Percentiles rank a stretch among this genome's conserved stretches.
Conservation (phyloP, 2,329 filamentous ascomycete species). For the Aspergillus calidoustus region DNA sequence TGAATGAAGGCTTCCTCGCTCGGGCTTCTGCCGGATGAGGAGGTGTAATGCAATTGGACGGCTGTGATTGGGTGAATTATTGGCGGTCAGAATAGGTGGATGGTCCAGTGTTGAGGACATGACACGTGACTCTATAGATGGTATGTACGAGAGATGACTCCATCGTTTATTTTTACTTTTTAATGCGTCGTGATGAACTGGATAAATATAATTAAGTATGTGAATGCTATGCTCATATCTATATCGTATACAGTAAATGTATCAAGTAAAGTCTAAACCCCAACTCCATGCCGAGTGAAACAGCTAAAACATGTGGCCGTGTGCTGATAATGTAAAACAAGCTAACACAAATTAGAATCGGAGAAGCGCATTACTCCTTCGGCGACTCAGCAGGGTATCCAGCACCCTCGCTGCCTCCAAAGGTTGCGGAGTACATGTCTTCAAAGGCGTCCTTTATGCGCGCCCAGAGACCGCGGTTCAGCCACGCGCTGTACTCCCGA, state of each 20-base stretch:
- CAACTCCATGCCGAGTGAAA: constrained; percentile 18
- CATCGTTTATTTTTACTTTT: no score
- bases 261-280: background rate
- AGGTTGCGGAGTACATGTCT: constrained; percentile 29
- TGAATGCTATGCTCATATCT: background rate
- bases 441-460: constrained; percentile 47
- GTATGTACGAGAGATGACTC: no score
- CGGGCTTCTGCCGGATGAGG: constrained; percentile 15
- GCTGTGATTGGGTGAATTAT: constrained; percentile 33
- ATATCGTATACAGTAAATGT: background rate
- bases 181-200: background rate
- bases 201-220: background rate
- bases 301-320: background rate
- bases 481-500: constrained; percentile 84
- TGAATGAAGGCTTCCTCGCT: constrained; percentile 22
- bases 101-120: background rate
- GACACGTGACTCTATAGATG: constrained; percentile 7
- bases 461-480: constrained; percentile 86
- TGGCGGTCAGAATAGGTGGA: constrained; percentile 29
- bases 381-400: constrained; percentile 3
- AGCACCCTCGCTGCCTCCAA: constrained; percentile 14
- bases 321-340: background rate
- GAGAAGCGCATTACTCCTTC: constrained; percentile 4
- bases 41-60: constrained; percentile 27
- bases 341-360: background rate